Conservation (phyloP, 1,139 yeast species). For the Lodderomyces oxycetoniae region DNA sequence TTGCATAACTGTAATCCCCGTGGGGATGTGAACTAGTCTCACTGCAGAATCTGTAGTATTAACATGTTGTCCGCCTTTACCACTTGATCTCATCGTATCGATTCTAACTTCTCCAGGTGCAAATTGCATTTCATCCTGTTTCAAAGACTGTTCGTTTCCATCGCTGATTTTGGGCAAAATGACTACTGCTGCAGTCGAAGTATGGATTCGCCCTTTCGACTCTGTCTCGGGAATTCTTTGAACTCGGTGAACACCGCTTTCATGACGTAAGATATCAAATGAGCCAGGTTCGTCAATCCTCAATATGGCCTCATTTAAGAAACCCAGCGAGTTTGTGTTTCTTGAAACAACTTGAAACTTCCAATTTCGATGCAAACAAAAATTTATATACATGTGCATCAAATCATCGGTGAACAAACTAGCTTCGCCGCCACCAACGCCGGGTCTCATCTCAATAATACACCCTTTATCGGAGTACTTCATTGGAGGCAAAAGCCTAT, state of each 20-base stretch:
- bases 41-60: constrained; percentile 98
- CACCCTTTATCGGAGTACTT: constrained; percentile 76
- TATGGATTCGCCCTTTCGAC: constrained; percentile 88
- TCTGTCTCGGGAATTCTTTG: constrained; percentile 94
- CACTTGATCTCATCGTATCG: constrained; percentile 95
- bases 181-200: constrained; percentile 93
- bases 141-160: constrained; percentile 53
- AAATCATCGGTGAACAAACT: constrained; percentile 78
- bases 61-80: constrained; percentile 98
- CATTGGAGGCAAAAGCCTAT: constrained; percentile 67
- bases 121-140: constrained; percentile 66
- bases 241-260: constrained; percentile 95
- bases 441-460: constrained; percentile 83
- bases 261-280: constrained; percentile 68
- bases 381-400: constrained; percentile 73
- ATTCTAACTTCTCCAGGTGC: constrained; percentile 84
- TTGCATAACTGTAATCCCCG: constrained; percentile 83
- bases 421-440: constrained; percentile 96
- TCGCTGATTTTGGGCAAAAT: constrained; percentile 77
- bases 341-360: constrained; percentile 54
- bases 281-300: constrained; percentile 73
- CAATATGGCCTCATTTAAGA: constrained; percentile 69
- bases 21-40: constrained; percentile 84
- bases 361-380: constrained; percentile 67
- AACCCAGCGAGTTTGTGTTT: constrained; percentile 58